Conservation (phyloP, 805 yeast species). For the Kuraishia floccosa region DNA sequence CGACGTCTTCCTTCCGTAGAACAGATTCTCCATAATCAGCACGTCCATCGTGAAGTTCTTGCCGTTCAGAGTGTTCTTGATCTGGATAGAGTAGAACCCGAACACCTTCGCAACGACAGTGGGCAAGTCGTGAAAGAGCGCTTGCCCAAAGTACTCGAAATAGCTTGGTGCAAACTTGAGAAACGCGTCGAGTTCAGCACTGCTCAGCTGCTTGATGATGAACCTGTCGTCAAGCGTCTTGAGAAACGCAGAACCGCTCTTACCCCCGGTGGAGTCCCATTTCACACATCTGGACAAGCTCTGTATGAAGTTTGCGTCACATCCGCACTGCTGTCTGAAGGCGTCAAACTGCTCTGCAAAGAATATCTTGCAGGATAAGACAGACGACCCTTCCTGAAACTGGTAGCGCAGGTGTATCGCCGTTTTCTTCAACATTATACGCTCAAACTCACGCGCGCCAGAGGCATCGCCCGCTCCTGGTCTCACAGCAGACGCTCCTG, state of each 20-base stretch:
- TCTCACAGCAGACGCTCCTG: constrained; percentile 7
- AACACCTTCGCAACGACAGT: constrained; percentile 90
- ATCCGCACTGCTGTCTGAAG: constrained; percentile 73
- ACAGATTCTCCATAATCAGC: constrained; percentile 90
- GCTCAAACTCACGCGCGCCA: constrained; percentile 36
- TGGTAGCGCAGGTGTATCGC: constrained; percentile 90
- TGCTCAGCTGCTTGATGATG: constrained; percentile 80
- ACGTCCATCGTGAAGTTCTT: constrained; percentile 80
- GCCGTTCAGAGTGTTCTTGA: constrained; percentile 67
- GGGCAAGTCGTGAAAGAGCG: constrained; percentile 87
- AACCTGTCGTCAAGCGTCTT: constrained; percentile 87
- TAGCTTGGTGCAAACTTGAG: constrained; percentile 93
- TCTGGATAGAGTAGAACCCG: constrained; percentile 91
- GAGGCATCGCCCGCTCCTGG: constrained; percentile 8
- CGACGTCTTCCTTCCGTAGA: constrained; percentile 70
- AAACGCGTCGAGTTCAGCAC: constrained; percentile 85
- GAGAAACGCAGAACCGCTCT: constrained; percentile 88
- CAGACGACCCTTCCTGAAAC: constrained; percentile 75
- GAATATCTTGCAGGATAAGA: constrained; percentile 84
- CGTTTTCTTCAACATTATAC: constrained; percentile 64
- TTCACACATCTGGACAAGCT: constrained; percentile 87
- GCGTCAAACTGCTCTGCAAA: constrained; percentile 97
- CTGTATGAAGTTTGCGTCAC: constrained; percentile 65
- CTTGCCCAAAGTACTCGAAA: constrained; percentile 92
- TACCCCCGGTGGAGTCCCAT: constrained; percentile 96